Evolutionary conservation across 2,329 filamentous ascomycete genomes (phyloP), one percentile per base, ranked within the genome.

Genomic region (Alternaria panax): DNA sequence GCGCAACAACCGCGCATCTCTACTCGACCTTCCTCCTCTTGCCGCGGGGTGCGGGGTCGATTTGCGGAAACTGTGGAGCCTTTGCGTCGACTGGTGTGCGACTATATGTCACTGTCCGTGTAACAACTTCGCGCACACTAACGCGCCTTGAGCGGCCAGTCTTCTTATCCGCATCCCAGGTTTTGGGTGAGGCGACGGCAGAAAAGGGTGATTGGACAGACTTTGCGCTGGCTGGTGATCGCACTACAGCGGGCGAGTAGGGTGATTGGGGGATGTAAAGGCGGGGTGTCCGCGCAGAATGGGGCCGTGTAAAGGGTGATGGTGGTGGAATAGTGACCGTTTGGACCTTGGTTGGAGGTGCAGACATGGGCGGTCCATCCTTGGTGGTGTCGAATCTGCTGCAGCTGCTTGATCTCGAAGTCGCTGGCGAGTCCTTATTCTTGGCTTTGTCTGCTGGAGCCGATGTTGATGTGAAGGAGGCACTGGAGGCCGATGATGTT

Each of bases 21-120:
- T 80, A 83, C 68, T 86, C 84, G 59, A 88, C 79, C 83, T 92
- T 96, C 81, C 93, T 90, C 81, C 93, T 88, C 86, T 97, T 98
- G 65, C 93, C 93, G 78, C 93, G 93, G 7, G 93, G 94, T 36
- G 93, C 92, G 24, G 93, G 92, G 66, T 93, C 91, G 81, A 98
- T 92, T 66, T 89, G 85, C n/a, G 75, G 74, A 62, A 76, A 77
- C 62, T 88, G 68, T 38, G 75, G 74, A 52, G 74, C 72, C 58
- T 74, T 72, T 52, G 70, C 74, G 47, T 79, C 75, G 54, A 78
- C 65, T 36, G 80, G 78, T 74, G 85, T 75, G 53, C 83, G 80
- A 71, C 92, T 96, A 79, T 96, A 97, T 40, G 92, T 97, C 60
- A 97, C 92, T 16, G 93, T 97, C 68, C 93, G 87, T n/a, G 93